These are phyloP conservation scores for Arthrobotrys musiformis DNA, from an alignment of 2,329 filamentous ascomycete species.

Conservation along the genomic window DNA sequence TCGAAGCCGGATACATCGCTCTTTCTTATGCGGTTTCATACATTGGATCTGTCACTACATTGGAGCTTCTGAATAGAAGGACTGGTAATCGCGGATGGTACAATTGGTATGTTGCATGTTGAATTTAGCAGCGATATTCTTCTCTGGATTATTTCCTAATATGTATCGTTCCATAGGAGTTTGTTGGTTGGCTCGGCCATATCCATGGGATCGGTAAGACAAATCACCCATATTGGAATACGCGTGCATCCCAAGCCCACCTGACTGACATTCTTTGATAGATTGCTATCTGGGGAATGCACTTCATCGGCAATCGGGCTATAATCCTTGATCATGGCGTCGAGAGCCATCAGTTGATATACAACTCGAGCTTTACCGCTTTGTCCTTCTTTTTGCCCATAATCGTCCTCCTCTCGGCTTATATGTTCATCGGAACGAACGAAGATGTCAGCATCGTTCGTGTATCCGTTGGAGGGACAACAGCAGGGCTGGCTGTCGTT, in stretches of 20 bases:
- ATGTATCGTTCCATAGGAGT: slow-evolving; percentile 64
- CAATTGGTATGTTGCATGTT: slow-evolving; percentile 72
- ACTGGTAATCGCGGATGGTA: slow-evolving; percentile 75
- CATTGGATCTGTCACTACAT: slow-evolving; percentile 78
- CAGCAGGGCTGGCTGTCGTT: slow-evolving; percentile 79
- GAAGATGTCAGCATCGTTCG: slow-evolving; percentile 70
- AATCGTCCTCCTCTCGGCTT: slow-evolving; percentile 76
- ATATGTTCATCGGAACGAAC: slow-evolving; percentile 74
- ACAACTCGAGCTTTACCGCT: slow-evolving; percentile 76
- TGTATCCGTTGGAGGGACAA: slow-evolving; percentile 72
- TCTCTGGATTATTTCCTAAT: slow-evolving; percentile 2
- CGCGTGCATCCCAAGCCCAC: neutral
- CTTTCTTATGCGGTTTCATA: slow-evolving; percentile 77
- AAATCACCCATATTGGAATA: slow-evolving; percentile 69
- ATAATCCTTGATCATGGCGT: slow-evolving; percentile 75
- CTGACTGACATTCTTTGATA: slow-evolving; percentile 57
- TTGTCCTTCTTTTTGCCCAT: slow-evolving; percentile 85
- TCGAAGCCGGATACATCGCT: slow-evolving; percentile 72
- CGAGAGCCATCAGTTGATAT: slow-evolving; percentile 75
- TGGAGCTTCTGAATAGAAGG: slow-evolving; percentile 82
- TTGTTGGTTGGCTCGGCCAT: slow-evolving; percentile 73
- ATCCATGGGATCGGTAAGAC: slow-evolving; percentile 79
- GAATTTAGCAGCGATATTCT: neutral
- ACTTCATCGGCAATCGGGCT: slow-evolving; percentile 84
- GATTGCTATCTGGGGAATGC: slow-evolving; percentile 70